Evolutionary conservation across 192 early-diverging fungal genomes (phyloP), one percentile per base, ranked within the genome.

Genomic region (Coemansia sp.): DNA sequence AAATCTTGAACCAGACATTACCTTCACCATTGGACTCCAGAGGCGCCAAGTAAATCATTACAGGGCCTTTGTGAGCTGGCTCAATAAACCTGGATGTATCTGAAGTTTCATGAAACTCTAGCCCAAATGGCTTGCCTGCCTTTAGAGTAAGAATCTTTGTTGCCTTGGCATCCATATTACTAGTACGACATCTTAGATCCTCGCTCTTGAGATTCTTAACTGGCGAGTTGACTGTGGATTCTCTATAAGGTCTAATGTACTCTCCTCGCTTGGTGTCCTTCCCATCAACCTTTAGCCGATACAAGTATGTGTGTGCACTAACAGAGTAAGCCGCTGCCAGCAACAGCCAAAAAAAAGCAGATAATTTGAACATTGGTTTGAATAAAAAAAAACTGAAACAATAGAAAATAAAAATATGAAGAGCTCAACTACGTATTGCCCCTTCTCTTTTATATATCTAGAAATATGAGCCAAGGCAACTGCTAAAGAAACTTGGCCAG

Each of bases 1-100:
- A 63, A 1, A 63, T 50, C 62, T 70, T 70, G 45, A 70, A 72
- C 70, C 70, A 72, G 3, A 35, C 20, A 11, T 51, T 11, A 1
- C 59, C 66, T 3, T 2, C 20, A 2, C 66, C 66, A 18, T 60
- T 67, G 2, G 28, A 18, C 26, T 43, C 35, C 16, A 60, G 11
- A 5, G 66, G 66, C 2, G 51, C 51, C 46, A 67, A 37, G 33
- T 59, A 67, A 4, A 57, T 45, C 13, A 63, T 7, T 16, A 63
- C 65, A 34, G 74, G 74, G 0, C 74, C 74, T 0, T 21, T 6
- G 38, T 76, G 74, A 2, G 48, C 60, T 6, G 7, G 9, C 16
- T 68, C 63, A 35, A 75, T 59, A 14, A 55, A 55, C 16, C 24
- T 31, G 14, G 28, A 31, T 9, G 6, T n/a, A n/a, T n/a, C 14